These are phyloP conservation scores for Naganishia albida DNA, from an alignment of 1,284 basidiomycete species.

Conservation along the genomic window DNA sequence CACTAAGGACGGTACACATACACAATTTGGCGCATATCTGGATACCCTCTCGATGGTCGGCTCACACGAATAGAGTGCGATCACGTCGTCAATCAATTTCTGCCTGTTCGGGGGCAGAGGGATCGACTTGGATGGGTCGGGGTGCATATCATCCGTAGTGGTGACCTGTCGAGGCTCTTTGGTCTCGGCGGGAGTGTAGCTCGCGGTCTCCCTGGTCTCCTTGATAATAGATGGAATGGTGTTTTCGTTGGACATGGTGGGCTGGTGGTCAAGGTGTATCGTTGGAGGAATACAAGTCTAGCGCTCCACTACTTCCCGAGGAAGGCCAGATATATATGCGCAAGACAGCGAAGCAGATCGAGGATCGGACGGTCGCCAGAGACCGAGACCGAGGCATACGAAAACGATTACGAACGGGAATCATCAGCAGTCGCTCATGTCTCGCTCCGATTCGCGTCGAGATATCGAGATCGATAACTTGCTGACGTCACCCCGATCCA, in stretches of 20 bases:
- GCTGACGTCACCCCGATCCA: no score
- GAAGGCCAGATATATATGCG: background rate
- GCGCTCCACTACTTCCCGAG: background rate
- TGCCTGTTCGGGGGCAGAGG: constrained; percentile 41
- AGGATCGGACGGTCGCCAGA: background rate
- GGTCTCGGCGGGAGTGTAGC: constrained; percentile 39
- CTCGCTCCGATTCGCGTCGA: no score
- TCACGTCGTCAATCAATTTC: constrained; percentile 44
- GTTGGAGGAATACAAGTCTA: background rate
- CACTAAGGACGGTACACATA: constrained; percentile 14
- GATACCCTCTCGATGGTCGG: constrained; percentile 44
- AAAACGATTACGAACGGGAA: background rate
- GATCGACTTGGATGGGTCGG: constrained; percentile 41
- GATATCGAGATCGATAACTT: no score
- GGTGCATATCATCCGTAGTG: constrained; percentile 46
- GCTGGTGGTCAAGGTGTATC: background rate
- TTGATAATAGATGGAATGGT: constrained; percentile 39
- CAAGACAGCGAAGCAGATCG: background rate
- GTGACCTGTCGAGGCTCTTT: constrained; percentile 43
- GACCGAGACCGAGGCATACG: background rate
- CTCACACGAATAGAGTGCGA: constrained; percentile 43
- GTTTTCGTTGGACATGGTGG: constrained; percentile 6
- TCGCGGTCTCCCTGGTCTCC: constrained; percentile 40
- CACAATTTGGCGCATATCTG: constrained; percentile 40
- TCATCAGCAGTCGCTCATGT: no score